Evolutionary conservation across 306 rosid genomes (phyloP).

Genomic region (Hylodesmum podocarpum): DNA sequence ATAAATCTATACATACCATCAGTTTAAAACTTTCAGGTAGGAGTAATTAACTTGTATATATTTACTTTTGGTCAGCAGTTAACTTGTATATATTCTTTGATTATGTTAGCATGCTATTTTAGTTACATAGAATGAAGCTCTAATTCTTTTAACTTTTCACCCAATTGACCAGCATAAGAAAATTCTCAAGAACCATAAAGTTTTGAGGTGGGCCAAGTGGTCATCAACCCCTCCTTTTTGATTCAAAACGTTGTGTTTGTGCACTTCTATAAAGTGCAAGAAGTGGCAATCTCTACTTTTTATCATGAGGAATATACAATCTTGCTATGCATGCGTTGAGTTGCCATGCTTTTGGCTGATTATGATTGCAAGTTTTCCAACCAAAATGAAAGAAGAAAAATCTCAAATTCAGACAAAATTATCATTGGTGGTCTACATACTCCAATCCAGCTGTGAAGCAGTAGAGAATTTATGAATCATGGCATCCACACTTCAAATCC

Average conservation of each 20-base stretch:
- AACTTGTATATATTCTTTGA: neutral
- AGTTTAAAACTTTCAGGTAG: neutral
- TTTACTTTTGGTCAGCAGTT: too few relatives aligned
- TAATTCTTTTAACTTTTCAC: neutral
- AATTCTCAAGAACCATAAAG: constrained; percentile 22
- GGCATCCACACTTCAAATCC: neutral
- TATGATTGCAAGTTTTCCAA: constrained; percentile 8
- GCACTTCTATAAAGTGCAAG: constrained; percentile 23
- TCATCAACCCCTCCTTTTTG: neutral
- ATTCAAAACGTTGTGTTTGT: constrained; percentile 28
- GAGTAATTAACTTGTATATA: neutral
- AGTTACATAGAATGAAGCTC: constrained; percentile 2
- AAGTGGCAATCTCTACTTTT: constrained; percentile 22
- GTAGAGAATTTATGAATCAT: neutral
- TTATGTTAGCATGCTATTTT: neutral
- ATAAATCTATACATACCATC: neutral
- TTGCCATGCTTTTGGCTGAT: constrained; percentile 28
- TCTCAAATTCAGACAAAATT: constrained; percentile 22
- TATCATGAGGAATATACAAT: constrained; percentile 31
- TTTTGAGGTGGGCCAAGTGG: constrained; percentile 11
- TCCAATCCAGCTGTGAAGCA: constrained; percentile 20
- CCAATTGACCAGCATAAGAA: neutral
- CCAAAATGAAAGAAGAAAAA: neutral
- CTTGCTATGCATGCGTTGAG: constrained; percentile 28
- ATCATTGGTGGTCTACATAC: constrained; percentile 16